phyloP scores from a whole-genome alignment of 192 early-diverging fungal genomes.

The Coemansia sp. region DNA sequence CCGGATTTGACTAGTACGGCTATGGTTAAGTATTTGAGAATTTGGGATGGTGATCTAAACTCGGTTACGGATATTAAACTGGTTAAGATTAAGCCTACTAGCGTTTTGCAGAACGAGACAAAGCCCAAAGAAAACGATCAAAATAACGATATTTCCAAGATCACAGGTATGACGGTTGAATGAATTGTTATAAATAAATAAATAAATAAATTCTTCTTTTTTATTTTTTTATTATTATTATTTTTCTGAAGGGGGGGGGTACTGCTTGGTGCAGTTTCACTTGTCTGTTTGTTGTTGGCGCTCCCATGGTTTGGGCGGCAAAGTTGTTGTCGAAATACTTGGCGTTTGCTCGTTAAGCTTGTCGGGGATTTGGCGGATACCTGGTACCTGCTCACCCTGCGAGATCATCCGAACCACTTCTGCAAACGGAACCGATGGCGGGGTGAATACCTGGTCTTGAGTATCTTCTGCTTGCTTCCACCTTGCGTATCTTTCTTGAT shows the following conservation, averaged over 20 bases:
- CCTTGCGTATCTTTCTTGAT: conserved; percentile 8
- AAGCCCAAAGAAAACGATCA: neutral
- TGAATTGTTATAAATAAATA: conserved; percentile 7
- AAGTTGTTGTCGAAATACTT: conserved; percentile 25
- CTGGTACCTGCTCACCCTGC: conserved; percentile 29
- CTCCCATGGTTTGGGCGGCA: conserved; percentile 52
- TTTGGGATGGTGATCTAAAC: conserved; percentile 54
- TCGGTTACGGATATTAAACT: conserved; percentile 43
- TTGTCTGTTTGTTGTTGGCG: neutral
- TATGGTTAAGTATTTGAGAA: conserved; percentile 35
- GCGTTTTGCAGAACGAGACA: conserved; percentile 1
- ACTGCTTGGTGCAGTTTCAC: neutral
- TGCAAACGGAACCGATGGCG: conserved; percentile 35
- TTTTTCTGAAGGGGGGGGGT: neutral
- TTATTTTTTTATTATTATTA: too few species aligned
- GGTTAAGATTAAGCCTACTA: conserved; percentile 32
- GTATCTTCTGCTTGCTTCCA: conserved; percentile 20
- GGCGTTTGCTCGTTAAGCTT: conserved; percentile 28
- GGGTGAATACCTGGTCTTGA: conserved; percentile 1
- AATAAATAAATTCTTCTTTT: too few species aligned
- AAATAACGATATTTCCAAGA: conserved; percentile 21
- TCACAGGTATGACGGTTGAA: conserved; percentile 32
- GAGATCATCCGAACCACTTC: conserved; percentile 41
- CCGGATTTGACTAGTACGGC: conserved; percentile 41
- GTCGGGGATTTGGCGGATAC: conserved; percentile 43